Percentiles rank a stretch among this genome's conserved stretches.
These are phyloP conservation scores for Scutellaria galericulata DNA, from an alignment of 257 asterid species.

Conservation along the genomic window DNA sequence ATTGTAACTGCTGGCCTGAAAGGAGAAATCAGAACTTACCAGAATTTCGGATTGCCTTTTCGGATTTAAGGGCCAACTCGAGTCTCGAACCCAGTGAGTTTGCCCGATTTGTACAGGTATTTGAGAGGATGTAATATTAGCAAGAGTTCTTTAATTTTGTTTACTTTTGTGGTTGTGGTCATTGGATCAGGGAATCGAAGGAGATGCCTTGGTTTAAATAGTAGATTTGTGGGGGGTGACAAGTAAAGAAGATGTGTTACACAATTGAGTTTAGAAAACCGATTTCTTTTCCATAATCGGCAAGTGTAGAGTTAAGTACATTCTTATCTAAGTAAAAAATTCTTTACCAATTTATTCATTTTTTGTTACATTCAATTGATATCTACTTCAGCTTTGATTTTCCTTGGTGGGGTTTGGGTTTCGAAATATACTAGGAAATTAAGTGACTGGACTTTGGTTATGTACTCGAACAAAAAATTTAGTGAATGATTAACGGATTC, in stretches of 20 bases:
- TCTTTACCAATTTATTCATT: not conserved
- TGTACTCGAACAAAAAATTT: too few species aligned
- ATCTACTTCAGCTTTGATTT: too few species aligned
- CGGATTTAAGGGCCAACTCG: conserved; percentile 46
- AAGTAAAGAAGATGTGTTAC: conserved; percentile 31
- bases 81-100: conserved; percentile 5
- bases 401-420: not conserved
- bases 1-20: conserved; percentile 84
- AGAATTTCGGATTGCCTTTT: conserved; percentile 82
- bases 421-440: too few species aligned
- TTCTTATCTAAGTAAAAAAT: conserved; percentile 13
- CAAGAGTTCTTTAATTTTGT: conserved; percentile 22
- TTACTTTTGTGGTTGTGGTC: conserved; percentile 41
- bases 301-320: conserved; percentile 64
- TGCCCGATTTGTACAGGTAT: conserved; percentile 66
- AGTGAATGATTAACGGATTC: too few species aligned
- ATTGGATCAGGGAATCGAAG: conserved; percentile 26
- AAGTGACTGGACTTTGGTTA: too few species aligned
- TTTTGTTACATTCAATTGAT: not conserved
- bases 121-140: conserved; percentile 61
- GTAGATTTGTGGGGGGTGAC: too few species aligned
- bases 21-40: conserved; percentile 85
- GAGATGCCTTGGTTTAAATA: not conserved
- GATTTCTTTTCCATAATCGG: conserved; percentile 61
- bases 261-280: conserved; percentile 41